phyloP scores from a whole-genome alignment of 2,329 filamentous ascomycete genomes.

The Emmonsiellopsis sp. region DNA sequence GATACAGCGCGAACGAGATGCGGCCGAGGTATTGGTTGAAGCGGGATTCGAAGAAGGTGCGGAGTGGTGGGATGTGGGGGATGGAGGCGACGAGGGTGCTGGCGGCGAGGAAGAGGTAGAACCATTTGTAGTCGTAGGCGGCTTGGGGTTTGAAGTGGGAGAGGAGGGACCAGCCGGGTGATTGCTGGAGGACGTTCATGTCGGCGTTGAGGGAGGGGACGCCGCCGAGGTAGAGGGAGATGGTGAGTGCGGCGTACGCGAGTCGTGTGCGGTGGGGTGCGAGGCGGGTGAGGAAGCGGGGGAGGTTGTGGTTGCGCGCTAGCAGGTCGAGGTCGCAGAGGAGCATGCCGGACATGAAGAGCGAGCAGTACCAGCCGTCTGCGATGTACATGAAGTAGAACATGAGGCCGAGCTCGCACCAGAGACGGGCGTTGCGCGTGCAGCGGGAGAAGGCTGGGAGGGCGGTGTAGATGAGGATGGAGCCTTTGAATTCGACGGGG shows the following conservation, averaged over 20 bases:
- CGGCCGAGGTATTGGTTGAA: constrained; percentile 39
- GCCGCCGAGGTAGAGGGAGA: constrained; percentile 51
- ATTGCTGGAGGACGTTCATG: constrained; percentile 42
- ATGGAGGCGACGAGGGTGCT: constrained; percentile 35
- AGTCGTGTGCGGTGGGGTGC: constrained; percentile 38
- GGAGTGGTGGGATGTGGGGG: constrained; percentile 31
- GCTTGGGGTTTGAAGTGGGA: constrained; percentile 57
- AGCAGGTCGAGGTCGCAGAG: constrained; percentile 54
- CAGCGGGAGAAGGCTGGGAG: constrained; percentile 50
- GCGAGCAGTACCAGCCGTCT: constrained; percentile 54
- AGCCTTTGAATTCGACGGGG: constrained; percentile 55
- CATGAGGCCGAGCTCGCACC: constrained; percentile 45
- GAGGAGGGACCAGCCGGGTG: constrained; percentile 53
- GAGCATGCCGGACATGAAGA: constrained; percentile 55
- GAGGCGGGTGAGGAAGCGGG: constrained; percentile 39
- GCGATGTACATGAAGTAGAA: constrained; percentile 60
- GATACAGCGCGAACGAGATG: constrained; percentile 40
- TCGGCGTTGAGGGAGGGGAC: constrained; percentile 46
- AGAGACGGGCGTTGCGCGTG: constrained; percentile 46
- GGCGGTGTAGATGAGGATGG: constrained; percentile 52
- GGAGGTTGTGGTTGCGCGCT: constrained; percentile 42
- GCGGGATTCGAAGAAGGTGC: constrained; percentile 32
- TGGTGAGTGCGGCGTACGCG: constrained; percentile 44
- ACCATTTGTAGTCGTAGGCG: constrained; percentile 41
- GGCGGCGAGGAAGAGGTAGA: constrained; percentile 36